Conservation (phyloP, 2,329 filamentous ascomycete species). For the Orbilia quercus region DNA sequence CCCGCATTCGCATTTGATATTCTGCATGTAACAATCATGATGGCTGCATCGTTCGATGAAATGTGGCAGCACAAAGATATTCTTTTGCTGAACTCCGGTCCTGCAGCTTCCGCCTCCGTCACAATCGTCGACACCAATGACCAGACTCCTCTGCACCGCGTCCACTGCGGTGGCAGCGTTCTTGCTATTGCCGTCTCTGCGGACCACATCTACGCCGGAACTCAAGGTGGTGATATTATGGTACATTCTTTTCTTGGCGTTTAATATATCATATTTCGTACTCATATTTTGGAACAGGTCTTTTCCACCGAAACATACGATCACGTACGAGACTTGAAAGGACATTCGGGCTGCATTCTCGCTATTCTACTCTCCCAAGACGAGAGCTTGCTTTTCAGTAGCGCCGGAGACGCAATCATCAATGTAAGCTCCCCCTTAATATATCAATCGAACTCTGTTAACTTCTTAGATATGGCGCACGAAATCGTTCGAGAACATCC, state of each 20-base stretch:
- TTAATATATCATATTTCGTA: constrained; percentile 1
- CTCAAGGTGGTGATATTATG: constrained; percentile 91
- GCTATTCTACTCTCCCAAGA: constrained; percentile 83
- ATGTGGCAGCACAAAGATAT: constrained; percentile 52
- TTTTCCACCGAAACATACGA: constrained; percentile 92
- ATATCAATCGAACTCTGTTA: constrained; percentile 4
- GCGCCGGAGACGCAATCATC: constrained; percentile 90
- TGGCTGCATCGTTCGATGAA: not conserved
- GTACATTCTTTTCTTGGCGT: constrained; percentile 62
- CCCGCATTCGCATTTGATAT: not conserved
- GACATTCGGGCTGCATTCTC: constrained; percentile 90
- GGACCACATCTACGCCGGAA: constrained; percentile 86
- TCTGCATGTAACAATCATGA: no score
- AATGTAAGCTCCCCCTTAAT: constrained; percentile 69
- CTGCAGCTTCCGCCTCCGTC: constrained; percentile 45
- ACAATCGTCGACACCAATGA: constrained; percentile 38
- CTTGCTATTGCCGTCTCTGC: constrained; percentile 84
- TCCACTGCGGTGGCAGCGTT: constrained; percentile 62
- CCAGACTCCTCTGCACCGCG: constrained; percentile 45
- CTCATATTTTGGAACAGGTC: constrained; percentile 64
- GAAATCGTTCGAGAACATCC: constrained; percentile 77
- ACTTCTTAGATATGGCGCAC: constrained; percentile 78
- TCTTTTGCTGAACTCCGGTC: constrained; percentile 40
- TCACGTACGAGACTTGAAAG: constrained; percentile 80
- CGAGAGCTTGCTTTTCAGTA: constrained; percentile 83